A percentile compares a stretch with the other conserved stretches of the same genome.
Evolutionary conservation across 805 yeast species (phyloP).

Genomic region (Candida loeiensis): DNA sequence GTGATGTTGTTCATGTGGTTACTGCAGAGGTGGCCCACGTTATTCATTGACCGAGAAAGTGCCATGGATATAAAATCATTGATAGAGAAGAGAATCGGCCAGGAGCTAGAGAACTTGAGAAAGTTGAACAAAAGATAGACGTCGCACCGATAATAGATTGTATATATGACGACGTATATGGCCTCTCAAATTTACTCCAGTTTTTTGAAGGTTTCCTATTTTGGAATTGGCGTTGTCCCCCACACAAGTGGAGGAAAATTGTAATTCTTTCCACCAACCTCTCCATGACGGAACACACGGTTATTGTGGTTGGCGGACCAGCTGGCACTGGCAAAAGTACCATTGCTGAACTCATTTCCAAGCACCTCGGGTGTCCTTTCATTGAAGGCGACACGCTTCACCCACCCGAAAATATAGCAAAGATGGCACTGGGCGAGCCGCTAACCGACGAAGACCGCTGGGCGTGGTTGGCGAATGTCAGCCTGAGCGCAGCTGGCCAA

Average conservation of each 20-base stretch:
- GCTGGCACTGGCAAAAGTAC: slow-evolving; percentile 96
- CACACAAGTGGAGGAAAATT: slow-evolving; percentile 7
- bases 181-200: neutral
- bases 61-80: slow-evolving; percentile 67
- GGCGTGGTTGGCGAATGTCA: slow-evolving; percentile 73
- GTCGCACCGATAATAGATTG: slow-evolving; percentile 1
- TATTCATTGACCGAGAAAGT: slow-evolving; percentile 71
- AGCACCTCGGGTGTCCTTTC: slow-evolving; percentile 48
- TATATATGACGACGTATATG: neutral
- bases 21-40: slow-evolving; percentile 78
- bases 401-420: slow-evolving; percentile 65
- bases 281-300: slow-evolving; percentile 14
- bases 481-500: slow-evolving; percentile 30
- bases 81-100: slow-evolving; percentile 60
- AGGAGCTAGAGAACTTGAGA: slow-evolving; percentile 38
- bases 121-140: slow-evolving; percentile 15
- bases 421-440: slow-evolving; percentile 81
- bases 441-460: slow-evolving; percentile 87
- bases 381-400: slow-evolving; percentile 87
- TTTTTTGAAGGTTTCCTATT: neutral
- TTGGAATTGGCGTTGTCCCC: neutral
- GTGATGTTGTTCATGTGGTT: slow-evolving; percentile 79
- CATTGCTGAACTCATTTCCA: slow-evolving; percentile 52
- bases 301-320: slow-evolving; percentile 84
- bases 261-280: neutral